Percentiles rank a stretch among this genome's conserved stretches.
Conservation (phyloP, 441 rosid species). For the Biscutella laevigata region DNA sequence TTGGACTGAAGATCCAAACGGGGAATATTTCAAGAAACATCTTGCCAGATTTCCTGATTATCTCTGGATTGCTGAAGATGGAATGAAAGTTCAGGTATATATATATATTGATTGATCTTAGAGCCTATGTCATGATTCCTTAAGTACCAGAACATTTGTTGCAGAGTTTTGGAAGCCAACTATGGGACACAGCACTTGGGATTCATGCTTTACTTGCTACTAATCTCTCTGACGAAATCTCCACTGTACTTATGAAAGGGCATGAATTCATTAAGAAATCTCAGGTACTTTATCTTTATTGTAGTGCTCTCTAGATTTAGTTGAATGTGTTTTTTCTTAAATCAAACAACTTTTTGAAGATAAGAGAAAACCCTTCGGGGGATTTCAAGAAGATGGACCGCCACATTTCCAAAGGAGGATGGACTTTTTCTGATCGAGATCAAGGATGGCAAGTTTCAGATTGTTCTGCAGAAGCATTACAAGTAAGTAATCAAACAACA, state of each 20-base stretch:
- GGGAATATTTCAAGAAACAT: slow-evolving; percentile 39
- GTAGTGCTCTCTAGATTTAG: too few species aligned
- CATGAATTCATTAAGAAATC: slow-evolving; percentile 38
- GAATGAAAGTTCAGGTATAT: slow-evolving; percentile 24
- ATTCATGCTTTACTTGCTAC: slow-evolving; percentile 39
- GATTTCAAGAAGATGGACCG: slow-evolving; percentile 34
- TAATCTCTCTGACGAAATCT: slow-evolving; percentile 25
- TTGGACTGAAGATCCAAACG: slow-evolving; percentile 43
- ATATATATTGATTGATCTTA: too few species aligned
- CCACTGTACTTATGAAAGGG: slow-evolving; percentile 34
- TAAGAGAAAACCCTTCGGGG: slow-evolving; percentile 32
- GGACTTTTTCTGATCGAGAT: slow-evolving; percentile 44
- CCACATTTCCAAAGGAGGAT: slow-evolving; percentile 40
- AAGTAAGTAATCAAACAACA: slow-evolving; percentile 24
- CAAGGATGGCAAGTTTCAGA: slow-evolving; percentile 46
- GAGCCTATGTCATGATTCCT: too few species aligned
- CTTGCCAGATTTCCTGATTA: slow-evolving; percentile 18
- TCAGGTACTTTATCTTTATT: too few species aligned
- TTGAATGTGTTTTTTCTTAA: too few species aligned
- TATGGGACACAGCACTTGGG: slow-evolving; percentile 35
- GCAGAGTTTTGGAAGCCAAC: slow-evolving; percentile 45
- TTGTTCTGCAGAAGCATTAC: slow-evolving; percentile 38
- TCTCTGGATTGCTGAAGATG: slow-evolving; percentile 24
- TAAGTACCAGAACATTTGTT: too few species aligned
- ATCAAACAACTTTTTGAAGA: slow-evolving; percentile 28